Percentiles rank a stretch among this genome's conserved stretches.
Conservation (phyloP, 495 filamentous ascomycete genomes). For the Apiosordaria backusii region DNA sequence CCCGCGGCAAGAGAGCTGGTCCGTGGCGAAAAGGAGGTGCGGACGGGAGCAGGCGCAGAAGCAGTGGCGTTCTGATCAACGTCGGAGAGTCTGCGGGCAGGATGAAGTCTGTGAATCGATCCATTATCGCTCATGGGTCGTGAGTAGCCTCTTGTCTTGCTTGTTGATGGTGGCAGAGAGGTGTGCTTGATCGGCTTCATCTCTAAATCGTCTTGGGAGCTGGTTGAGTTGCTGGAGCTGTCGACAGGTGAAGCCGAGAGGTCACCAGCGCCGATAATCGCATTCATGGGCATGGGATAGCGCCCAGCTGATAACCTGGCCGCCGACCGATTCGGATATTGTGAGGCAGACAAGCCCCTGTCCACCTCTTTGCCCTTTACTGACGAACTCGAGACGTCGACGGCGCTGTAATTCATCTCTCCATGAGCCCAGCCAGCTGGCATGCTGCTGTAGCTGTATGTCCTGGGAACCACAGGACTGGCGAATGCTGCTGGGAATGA, state of each 20-base stretch:
- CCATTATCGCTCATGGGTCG: slow-evolving; percentile 21
- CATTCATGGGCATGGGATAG: slow-evolving; percentile 8
- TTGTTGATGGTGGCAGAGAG: slow-evolving; percentile 1
- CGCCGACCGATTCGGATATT: slow-evolving; percentile 28
- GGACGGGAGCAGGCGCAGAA: slow-evolving; percentile 7
- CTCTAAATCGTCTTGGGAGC: slow-evolving; percentile 37
- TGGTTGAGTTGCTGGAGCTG: slow-evolving; percentile 34
- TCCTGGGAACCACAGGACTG: slow-evolving; percentile 40
- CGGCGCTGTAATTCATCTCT: slow-evolving; percentile 23
- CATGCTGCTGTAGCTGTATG: slow-evolving; percentile 42
- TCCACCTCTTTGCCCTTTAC: slow-evolving; percentile 37
- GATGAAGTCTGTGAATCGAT: slow-evolving; percentile 30
- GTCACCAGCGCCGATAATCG: slow-evolving; percentile 11
- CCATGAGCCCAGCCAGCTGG: slow-evolving; percentile 29
- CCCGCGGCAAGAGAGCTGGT: slow-evolving; percentile 18
- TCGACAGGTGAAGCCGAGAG: slow-evolving; percentile 19
- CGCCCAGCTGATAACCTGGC: slow-evolving; percentile 26
- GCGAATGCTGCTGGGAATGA: slow-evolving; percentile 41
- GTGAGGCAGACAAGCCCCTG: slow-evolving; percentile 25
- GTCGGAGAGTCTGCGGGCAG: slow-evolving; percentile 31
- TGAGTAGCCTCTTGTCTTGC: neutral
- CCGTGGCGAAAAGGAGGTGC: slow-evolving; percentile 7
- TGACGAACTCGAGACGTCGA: slow-evolving; percentile 16
- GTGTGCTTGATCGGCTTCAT: slow-evolving; percentile 27
- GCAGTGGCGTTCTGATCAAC: slow-evolving; percentile 6